A percentile compares a stretch with the other conserved stretches of the same genome.
Conservation (phyloP, 441 rosid species). For the Populus trichocarpa region DNA sequence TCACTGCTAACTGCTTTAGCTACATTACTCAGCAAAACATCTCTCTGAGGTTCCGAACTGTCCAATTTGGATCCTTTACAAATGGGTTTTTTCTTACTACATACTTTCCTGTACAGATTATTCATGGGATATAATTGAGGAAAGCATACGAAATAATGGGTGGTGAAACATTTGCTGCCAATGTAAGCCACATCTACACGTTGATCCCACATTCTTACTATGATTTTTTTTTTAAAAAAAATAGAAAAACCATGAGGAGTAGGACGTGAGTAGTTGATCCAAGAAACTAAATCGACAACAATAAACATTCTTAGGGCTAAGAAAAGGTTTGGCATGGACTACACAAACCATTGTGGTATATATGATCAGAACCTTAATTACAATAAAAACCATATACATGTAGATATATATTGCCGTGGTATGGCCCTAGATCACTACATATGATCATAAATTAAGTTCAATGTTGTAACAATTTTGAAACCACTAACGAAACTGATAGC, state of each 20-base stretch:
- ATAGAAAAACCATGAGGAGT: neutral
- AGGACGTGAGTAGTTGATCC: neutral
- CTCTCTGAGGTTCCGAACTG: neutral
- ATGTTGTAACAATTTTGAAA: neutral
- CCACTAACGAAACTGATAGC: neutral
- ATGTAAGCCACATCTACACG: neutral
- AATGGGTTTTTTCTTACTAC: neutral
- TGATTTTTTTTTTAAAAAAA: neutral
- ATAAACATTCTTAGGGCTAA: neutral
- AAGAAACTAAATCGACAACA: neutral
- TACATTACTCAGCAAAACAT: neutral
- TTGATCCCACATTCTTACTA: neutral
- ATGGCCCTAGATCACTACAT: neutral
- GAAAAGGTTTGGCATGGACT: slow-evolving; percentile 1
- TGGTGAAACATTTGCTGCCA: neutral
- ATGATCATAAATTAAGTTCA: neutral
- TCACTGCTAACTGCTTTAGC: neutral
- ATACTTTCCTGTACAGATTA: neutral
- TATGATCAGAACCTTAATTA: neutral
- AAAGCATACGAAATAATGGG: neutral
- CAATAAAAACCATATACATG: neutral
- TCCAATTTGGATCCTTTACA: neutral
- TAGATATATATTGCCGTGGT: neutral
- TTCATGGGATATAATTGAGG: neutral
- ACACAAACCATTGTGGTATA: neutral